A percentile compares a stretch with the other conserved stretches of the same genome.
Conservation (phyloP, 176 grass and related monocot genomes). For the Phoenix roebelenii region DNA sequence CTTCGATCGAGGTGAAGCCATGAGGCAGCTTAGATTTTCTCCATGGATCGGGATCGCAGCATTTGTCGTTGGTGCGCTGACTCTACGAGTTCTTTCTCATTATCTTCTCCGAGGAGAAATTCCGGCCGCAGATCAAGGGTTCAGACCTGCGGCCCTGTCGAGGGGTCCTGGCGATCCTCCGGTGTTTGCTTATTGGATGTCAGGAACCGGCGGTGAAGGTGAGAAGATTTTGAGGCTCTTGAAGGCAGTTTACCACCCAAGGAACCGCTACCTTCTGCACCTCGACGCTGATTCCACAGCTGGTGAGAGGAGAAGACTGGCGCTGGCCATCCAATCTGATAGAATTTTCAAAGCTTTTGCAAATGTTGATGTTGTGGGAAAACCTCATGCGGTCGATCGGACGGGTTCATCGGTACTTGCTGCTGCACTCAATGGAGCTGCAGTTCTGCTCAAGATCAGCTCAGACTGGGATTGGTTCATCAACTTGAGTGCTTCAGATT, state of each 20-base stretch:
- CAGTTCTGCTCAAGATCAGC: conserved; percentile 33
- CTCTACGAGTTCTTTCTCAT: conserved; percentile 12
- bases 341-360: conserved; percentile 21
- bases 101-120: not conserved
- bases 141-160: too few relatives aligned
- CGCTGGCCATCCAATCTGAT: conserved; percentile 2
- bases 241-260: conserved; percentile 43
- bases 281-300: conserved; percentile 28
- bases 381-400: conserved; percentile 30
- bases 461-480: conserved; percentile 56
- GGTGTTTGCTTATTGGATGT: conserved; percentile 52
- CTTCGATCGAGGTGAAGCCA: not conserved
- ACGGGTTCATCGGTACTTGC: conserved; percentile 35
- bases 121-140: not conserved
- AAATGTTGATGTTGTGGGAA: conserved; percentile 39
- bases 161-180: conserved; percentile 12
- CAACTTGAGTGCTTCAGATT: conserved; percentile 49
- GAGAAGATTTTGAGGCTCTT: conserved; percentile 31
- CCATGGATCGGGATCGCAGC: not conserved
- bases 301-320: conserved; percentile 23
- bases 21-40: not conserved
- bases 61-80: not conserved
- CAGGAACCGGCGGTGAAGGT: conserved; percentile 36
- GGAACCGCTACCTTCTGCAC: conserved; percentile 55
- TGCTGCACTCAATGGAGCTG: conserved; percentile 47